Base-by-base conservation (phyloP, 768 basidiomycete genomes). In the Amanita molliuscula region DNA sequence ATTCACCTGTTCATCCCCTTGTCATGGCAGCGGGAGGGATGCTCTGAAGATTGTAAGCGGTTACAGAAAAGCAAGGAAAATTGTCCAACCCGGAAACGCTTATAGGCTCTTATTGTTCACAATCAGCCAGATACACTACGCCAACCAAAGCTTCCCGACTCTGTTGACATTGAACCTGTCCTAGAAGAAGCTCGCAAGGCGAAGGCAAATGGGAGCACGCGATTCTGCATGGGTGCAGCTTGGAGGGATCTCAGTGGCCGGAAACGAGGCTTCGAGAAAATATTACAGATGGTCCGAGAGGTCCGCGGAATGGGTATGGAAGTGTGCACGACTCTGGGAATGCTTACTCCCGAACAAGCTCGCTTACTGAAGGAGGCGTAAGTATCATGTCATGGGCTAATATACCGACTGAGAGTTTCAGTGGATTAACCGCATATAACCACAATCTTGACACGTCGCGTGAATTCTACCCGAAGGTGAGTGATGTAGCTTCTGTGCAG, bases 221-320 rank as follows among this genome's bases (percentile, higher is more conserved):
- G 95, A 23, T 98, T 98, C 69, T 98, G 95, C 66, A 98, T 97
- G 95, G 95, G 95, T 51, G 94, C 95, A 3, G 95, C 95, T 4
- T 99, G 95, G 95, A 75, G 95, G 55, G 95, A 96, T 62, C 78
- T 97, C 50, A 81, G 87, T 8, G 92, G 95, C 2, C 79, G 90
- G 55, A 96, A 95, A 65, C 77, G 88, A 37, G 93, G 94, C 0
- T 98, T 98, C 56, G 89, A 96, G 63, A 78, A 80, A 58, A 97
- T 98, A 59, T 69, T 98, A 55, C 72, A 81, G 55, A 98, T 98
- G 93, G 94, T 98, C 51, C 74, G 76, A 31, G 78, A 89, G 65
- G 82, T 91, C 64, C 82, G 94, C 55, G 88, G 79, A 16, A 93
- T 97, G 89, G 94, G 85, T 35, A 96, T 99, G 95, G 95, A 99